Percentiles rank a stretch among this genome's conserved stretches.
phyloP scores from a whole-genome alignment of 345 rosid species.

The Nephelium lappaceum region DNA sequence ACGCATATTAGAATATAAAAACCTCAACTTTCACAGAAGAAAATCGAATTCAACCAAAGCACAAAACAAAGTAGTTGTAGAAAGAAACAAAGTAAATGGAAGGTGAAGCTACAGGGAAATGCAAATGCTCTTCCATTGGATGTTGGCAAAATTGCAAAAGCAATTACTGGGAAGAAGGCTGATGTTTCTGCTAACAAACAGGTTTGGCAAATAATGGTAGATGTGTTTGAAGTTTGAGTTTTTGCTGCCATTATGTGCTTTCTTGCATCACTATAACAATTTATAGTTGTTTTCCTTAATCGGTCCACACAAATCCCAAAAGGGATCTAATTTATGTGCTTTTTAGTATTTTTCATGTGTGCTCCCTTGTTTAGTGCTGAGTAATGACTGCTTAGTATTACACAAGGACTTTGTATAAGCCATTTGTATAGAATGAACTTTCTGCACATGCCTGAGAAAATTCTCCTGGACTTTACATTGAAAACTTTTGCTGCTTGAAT shows the following conservation, averaged over 20 bases:
- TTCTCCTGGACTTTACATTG: not conserved
- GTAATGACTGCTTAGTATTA: not conserved
- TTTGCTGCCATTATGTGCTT: not conserved
- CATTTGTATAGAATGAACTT: not conserved
- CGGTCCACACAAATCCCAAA: not conserved
- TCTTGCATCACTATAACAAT: not conserved
- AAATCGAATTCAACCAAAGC: not conserved
- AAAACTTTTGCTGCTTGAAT: not conserved
- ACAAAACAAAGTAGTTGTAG: not conserved
- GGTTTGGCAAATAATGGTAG: conserved; percentile 21
- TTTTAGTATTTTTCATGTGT: not conserved
- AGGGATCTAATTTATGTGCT: not conserved
- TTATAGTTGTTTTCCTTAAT: not conserved
- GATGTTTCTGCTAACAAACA: conserved; percentile 28
- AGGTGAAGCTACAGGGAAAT: not conserved
- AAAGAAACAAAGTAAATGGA: not conserved
- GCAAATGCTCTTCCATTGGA: conserved; percentile 30
- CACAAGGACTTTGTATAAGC: not conserved
- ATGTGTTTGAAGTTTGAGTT: not conserved
- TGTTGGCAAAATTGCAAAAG: conserved; percentile 30
- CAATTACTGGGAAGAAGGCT: conserved; percentile 28
- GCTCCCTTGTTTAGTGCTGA: not conserved
- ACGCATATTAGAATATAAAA: not conserved
- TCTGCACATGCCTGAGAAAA: not conserved
- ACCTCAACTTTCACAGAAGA: not conserved